Conservation (phyloP, 1,284 basidiomycete species). For the Fistulinella cinereoalba region DNA sequence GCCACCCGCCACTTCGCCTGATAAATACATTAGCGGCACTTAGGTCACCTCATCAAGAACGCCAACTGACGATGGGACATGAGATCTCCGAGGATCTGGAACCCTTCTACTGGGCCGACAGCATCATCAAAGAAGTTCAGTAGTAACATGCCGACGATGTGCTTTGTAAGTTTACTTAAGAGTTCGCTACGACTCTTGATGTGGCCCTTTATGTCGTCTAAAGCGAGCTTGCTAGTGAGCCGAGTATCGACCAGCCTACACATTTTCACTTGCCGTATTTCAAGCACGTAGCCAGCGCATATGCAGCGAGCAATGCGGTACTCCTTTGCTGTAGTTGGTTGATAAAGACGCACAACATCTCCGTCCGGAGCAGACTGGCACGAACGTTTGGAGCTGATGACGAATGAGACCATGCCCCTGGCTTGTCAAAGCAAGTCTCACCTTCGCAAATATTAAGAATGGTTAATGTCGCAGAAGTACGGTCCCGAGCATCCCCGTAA, state of each 20-base stretch:
- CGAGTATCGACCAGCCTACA: too few relatives aligned
- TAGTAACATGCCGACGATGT: constrained; percentile 21
- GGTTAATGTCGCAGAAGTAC: constrained; percentile 22
- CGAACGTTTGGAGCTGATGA: constrained; percentile 6
- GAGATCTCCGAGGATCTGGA: constrained; percentile 26
- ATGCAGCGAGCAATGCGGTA: constrained; percentile 13
- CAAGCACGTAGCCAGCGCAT: constrained; percentile 13
- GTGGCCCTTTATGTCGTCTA: constrained; percentile 19
- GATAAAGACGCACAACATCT: constrained; percentile 7
- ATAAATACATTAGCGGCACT: constrained; percentile 3
- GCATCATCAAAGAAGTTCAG: constrained; percentile 29
- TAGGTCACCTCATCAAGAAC: constrained; percentile 16
- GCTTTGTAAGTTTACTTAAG: constrained; percentile 17
- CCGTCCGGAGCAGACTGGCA: not conserved
- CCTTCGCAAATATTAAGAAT: constrained; percentile 16
- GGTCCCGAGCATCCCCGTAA: constrained; percentile 8
- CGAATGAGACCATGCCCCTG: not conserved
- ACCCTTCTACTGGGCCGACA: constrained; percentile 25
- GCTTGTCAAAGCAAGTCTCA: not conserved
- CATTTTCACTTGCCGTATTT: constrained; percentile 11
- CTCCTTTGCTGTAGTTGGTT: constrained; percentile 9
- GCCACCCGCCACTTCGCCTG: constrained; percentile 17
- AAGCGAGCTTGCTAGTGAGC: constrained; percentile 1
- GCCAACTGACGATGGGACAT: constrained; percentile 21
- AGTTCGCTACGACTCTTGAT: constrained; percentile 3